A percentile compares a stretch with the other conserved stretches of the same genome.
phyloP scores from a whole-genome alignment of 1,284 basidiomycete species.

The Thelephora terrestris region DNA sequence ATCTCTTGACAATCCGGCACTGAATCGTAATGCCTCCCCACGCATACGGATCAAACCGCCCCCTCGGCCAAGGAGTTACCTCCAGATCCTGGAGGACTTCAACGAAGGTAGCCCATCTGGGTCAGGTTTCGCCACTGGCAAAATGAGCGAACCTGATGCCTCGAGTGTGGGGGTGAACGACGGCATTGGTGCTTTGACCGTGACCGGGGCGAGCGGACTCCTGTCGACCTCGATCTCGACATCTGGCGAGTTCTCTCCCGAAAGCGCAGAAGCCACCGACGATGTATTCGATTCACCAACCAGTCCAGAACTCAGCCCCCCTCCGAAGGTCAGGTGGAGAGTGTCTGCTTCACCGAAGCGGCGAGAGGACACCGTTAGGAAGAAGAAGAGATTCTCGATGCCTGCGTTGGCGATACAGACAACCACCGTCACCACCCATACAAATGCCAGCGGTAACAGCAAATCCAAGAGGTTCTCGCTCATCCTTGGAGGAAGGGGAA shows the following conservation, averaged over 20 bases:
- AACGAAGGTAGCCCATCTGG: conserved; percentile 18
- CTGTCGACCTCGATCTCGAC: conserved; percentile 17
- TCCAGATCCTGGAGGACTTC: conserved; percentile 58
- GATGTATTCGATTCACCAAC: not conserved
- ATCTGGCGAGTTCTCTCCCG: conserved; percentile 17
- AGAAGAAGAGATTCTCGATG: conserved; percentile 60
- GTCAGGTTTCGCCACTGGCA: too few relatives aligned
- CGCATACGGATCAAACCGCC: conserved; percentile 28
- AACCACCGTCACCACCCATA: conserved; percentile 55
- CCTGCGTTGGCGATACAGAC: conserved; percentile 66
- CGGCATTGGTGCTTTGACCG: not conserved
- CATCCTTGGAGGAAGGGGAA: conserved; percentile 33
- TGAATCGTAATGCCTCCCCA: conserved; percentile 11
- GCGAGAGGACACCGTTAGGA: conserved; percentile 49
- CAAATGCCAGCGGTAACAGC: conserved; percentile 28
- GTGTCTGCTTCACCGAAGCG: conserved; percentile 14
- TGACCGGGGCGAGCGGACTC: not conserved
- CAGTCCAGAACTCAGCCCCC: conserved; percentile 3
- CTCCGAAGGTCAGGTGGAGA: conserved; percentile 7
- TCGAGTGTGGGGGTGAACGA: not conserved
- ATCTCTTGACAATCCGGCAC: conserved; percentile 9
- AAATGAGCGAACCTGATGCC: not conserved
- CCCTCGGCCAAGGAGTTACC: conserved; percentile 47
- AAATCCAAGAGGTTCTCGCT: conserved; percentile 45
- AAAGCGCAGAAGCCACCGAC: conserved; percentile 14